phyloP scores from a whole-genome alignment of 2,329 filamentous ascomycete species.

The Exophiala alcalophila region DNA sequence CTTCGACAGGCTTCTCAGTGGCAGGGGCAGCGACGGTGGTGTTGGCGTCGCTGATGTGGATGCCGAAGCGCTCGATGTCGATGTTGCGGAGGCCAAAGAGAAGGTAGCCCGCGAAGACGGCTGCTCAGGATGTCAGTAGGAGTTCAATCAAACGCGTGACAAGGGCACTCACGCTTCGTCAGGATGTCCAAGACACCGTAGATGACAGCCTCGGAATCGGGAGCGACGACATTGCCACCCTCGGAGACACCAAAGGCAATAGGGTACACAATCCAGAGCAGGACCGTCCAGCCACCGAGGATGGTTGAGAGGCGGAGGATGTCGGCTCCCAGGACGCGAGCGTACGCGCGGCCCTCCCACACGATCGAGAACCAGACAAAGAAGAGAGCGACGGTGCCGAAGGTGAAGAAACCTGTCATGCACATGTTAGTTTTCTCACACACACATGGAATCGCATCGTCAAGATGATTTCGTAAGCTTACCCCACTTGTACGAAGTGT shows the following conservation, averaged over 20 bases:
- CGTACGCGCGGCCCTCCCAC: slow-evolving; percentile 56
- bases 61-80: slow-evolving; percentile 50
- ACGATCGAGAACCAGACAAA: slow-evolving; percentile 61
- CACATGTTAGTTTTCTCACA: too few species aligned
- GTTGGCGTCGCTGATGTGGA: slow-evolving; percentile 24
- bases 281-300: slow-evolving; percentile 57
- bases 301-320: slow-evolving; percentile 54
- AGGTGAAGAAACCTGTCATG: slow-evolving; percentile 53
- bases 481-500: slow-evolving; percentile 56
- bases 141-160: too few species aligned
- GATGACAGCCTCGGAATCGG: slow-evolving; percentile 65
- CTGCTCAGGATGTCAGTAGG: slow-evolving; percentile 8
- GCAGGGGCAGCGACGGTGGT: slow-evolving; percentile 3
- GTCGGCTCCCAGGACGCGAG: slow-evolving; percentile 52
- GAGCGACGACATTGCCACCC: slow-evolving; percentile 63
- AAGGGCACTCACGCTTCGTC: slow-evolving; percentile 20
- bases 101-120: slow-evolving; percentile 56
- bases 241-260: slow-evolving; percentile 63
- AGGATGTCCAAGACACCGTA: slow-evolving; percentile 61
- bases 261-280: slow-evolving; percentile 65
- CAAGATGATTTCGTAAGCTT: slow-evolving; percentile 48
- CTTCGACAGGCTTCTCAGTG: slow-evolving; percentile 22
- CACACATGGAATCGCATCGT: too few species aligned
- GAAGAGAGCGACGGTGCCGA: slow-evolving; percentile 54
- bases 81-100: slow-evolving; percentile 64